Percentiles rank a stretch among this genome's conserved stretches.
Conservation (phyloP, 495 filamentous ascomycete species). For the Paragyromitra xinjiangensis region DNA sequence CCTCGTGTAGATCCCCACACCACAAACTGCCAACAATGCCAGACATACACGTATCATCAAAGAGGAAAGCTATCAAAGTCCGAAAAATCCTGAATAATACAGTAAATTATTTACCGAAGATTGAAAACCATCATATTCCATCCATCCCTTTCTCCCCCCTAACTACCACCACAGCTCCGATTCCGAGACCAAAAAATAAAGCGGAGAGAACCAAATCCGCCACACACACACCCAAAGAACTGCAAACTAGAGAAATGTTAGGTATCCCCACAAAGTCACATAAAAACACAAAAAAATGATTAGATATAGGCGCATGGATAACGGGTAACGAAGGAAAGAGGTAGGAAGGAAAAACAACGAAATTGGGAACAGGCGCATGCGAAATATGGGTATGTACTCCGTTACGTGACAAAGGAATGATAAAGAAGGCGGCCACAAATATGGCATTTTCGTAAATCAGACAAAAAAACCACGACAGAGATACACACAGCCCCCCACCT, state of each 20-base stretch:
- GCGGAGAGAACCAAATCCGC: constrained; percentile 8
- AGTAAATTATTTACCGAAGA: constrained; percentile 5
- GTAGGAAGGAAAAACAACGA: not conserved
- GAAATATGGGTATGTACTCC: constrained; percentile 22
- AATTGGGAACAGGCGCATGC: constrained; percentile 11
- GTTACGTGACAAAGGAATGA: constrained; percentile 18
- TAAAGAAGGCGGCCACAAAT: constrained; percentile 19
- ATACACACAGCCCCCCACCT: constrained; percentile 24
- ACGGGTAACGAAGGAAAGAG: not conserved
- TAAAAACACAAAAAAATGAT: constrained; percentile 15
- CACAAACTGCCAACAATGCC: not conserved
- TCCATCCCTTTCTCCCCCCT: not conserved
- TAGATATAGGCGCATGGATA: constrained; percentile 34
- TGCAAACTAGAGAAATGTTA: constrained; percentile 25
- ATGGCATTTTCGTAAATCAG: constrained; percentile 31
- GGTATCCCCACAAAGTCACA: constrained; percentile 9
- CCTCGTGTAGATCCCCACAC: not conserved
- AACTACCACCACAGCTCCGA: constrained; percentile 16
- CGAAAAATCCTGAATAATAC: not conserved
- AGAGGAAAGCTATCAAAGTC: not conserved
- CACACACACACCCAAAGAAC: constrained; percentile 24
- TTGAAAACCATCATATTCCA: constrained; percentile 28
- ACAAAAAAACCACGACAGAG: constrained; percentile 25
- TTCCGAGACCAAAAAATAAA: constrained; percentile 39
- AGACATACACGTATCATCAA: not conserved